Conservation (phyloP, 1,139 yeast species). For the Hyphopichia burtonii region DNA sequence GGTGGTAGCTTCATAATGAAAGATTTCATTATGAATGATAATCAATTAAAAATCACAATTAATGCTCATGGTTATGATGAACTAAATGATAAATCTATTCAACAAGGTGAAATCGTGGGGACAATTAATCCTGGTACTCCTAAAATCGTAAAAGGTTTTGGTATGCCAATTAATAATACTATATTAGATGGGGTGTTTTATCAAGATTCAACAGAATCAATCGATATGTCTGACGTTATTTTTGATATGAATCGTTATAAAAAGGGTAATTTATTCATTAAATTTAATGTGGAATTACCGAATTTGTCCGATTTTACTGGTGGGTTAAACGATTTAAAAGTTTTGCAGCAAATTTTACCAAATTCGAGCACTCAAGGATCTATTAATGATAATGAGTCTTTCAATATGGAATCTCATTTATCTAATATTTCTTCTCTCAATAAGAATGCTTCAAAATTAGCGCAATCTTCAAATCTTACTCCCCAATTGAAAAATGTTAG, state of each 20-base stretch:
- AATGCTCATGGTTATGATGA: constrained; percentile 36
- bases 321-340: constrained; percentile 19
- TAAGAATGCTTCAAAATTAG: not conserved
- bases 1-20: constrained; percentile 51
- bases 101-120: constrained; percentile 48
- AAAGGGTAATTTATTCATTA: constrained; percentile 42
- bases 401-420: constrained; percentile 17
- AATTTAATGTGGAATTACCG: constrained; percentile 41
- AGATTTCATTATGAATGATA: constrained; percentile 45
- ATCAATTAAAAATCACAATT: constrained; percentile 36
- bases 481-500: not conserved
- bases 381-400: not conserved
- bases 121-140: constrained; percentile 45
- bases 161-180: constrained; percentile 63
- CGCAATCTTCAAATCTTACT: not conserved
- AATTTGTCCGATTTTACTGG: constrained; percentile 23
- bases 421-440: constrained; percentile 19
- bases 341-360: constrained; percentile 30
- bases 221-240: constrained; percentile 13
- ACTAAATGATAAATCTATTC: constrained; percentile 27
- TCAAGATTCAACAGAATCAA: constrained; percentile 17
- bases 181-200: constrained; percentile 25
- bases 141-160: constrained; percentile 49
- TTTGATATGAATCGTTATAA: constrained; percentile 22
- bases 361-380: not conserved